Evolutionary conservation across 148 eudicot genomes (phyloP), one percentile per base, ranked within the genome.

Genomic region (Amaranthus hypochondriacus): DNA sequence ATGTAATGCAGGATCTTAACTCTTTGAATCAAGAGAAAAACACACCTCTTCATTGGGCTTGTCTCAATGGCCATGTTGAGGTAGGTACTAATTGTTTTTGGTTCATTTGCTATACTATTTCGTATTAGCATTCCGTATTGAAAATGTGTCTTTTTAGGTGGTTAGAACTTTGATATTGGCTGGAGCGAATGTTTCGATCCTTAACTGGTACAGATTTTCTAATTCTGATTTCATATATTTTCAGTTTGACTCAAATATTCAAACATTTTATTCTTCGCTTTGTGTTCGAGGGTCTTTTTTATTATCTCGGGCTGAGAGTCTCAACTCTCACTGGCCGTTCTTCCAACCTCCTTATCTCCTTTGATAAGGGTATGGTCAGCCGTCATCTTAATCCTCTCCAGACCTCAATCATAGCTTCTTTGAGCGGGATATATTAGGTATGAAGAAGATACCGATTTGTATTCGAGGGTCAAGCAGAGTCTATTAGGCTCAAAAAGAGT

Each of bases 41-140:
- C 62, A 88, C 97, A 4, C 91, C 98, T 60, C 93, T 94, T 56
- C 98, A 94, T 73, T 94, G 93, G 95, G 98, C 95, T 75, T 91
- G 97, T 78, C 93, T 94, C 47, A 94, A 94, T 60, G 96, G 89
- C 15, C 96, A 83, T 75, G 72, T 79, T 51, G 95, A 92, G 89
- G 95, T 92, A 92, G 89, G 92, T 92, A 86, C 51, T 71, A 18
- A 57, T 69, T 68, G 14, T 58, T 71, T 58, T 53, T 54, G 9
- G 4, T 7, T 2, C 4, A 60, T 48, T 4, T 55, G 42, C 56
- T 4, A 52, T 67, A 5, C 8, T 67, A 65, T 54, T 44, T 46
- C 9, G 7, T 9, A 28, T 4, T 4, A 21, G n/a, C 4, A 39
- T 64, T 15, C 56, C 15, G 49, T 46, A 1, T 63, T 73, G 12